These are phyloP conservation scores for Margaritispora aquatica DNA, from an alignment of 495 filamentous ascomycete genomes.

Conservation along the genomic window DNA sequence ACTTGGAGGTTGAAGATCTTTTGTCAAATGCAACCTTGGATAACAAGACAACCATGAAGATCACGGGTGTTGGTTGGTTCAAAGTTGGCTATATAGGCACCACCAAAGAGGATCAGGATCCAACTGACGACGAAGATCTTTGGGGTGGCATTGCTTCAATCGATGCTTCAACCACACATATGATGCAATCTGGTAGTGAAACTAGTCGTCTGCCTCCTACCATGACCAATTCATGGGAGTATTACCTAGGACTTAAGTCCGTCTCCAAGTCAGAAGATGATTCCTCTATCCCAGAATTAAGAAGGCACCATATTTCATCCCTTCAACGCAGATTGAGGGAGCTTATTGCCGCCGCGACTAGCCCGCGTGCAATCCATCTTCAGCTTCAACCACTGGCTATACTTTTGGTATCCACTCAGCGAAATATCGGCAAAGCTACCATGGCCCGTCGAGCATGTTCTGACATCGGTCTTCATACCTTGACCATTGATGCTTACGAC, in stretches of 20 bases:
- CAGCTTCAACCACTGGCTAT: constrained; percentile 84
- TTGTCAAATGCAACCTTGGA: constrained; percentile 32
- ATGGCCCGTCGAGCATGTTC: constrained; percentile 69
- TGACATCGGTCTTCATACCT: constrained; percentile 86
- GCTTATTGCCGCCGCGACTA: constrained; percentile 81
- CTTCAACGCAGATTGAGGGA: constrained; percentile 75
- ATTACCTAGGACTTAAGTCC: constrained; percentile 70
- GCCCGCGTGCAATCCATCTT: constrained; percentile 77
- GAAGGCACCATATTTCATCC: constrained; percentile 34
- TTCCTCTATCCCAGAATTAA: constrained; percentile 17
- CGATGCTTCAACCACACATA: constrained; percentile 75
- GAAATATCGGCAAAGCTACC: constrained; percentile 83
- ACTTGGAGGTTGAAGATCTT: constrained; percentile 60
- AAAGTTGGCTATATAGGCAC: constrained; percentile 65
- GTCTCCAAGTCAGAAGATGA: constrained; percentile 30
- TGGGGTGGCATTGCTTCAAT: constrained; percentile 84
- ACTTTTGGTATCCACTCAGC: constrained; percentile 80
- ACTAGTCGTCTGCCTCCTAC: constrained; percentile 70
- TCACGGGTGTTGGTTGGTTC: constrained; percentile 82
- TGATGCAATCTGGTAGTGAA: constrained; percentile 81
- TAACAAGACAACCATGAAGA: constrained; percentile 25
- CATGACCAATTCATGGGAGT: constrained; percentile 71
- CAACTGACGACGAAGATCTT: constrained; percentile 47
- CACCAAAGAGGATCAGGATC: constrained; percentile 45
- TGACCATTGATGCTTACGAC: constrained; percentile 87